These are phyloP conservation scores for Ascodesmis nigricans DNA, from an alignment of 495 filamentous ascomycete species.

Conservation along the genomic window DNA sequence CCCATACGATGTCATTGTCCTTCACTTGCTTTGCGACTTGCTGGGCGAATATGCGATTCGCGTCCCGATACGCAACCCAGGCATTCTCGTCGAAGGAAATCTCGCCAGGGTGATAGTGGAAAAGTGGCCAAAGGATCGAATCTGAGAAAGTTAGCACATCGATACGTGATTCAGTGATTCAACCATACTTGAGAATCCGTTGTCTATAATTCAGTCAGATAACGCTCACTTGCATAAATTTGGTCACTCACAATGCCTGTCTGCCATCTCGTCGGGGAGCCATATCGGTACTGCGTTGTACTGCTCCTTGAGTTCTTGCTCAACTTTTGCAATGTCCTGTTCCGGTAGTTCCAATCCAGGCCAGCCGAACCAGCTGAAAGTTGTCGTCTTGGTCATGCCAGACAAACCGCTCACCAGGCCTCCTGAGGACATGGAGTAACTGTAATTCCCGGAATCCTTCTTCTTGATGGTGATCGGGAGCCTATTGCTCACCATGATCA, in stretches of 20 bases:
- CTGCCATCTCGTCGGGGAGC: slow-evolving; percentile 54
- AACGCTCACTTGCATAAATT: too few relatives aligned
- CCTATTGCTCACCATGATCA: slow-evolving; percentile 81
- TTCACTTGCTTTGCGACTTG: slow-evolving; percentile 46
- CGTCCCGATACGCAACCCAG: slow-evolving; percentile 70
- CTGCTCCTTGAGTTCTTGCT: slow-evolving; percentile 46
- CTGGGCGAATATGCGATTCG: slow-evolving; percentile 71
- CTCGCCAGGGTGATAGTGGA: slow-evolving; percentile 90
- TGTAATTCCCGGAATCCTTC: slow-evolving; percentile 58
- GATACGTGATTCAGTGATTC: slow-evolving; percentile 3
- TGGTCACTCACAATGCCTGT: slow-evolving; percentile 35
- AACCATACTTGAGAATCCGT: slow-evolving; percentile 65
- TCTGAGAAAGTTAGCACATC: slow-evolving; percentile 36
- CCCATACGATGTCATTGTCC: slow-evolving; percentile 72
- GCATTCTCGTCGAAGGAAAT: slow-evolving; percentile 71
- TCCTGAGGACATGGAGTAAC: slow-evolving; percentile 85
- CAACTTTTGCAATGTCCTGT: slow-evolving; percentile 39
- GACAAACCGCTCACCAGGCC: slow-evolving; percentile 79
- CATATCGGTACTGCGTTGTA: slow-evolving; percentile 57
- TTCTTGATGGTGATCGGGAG: slow-evolving; percentile 90
- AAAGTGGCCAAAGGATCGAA: slow-evolving; percentile 83
- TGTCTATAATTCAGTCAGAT: too few relatives aligned
- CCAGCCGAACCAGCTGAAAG: slow-evolving; percentile 97
- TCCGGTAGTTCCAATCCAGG: slow-evolving; percentile 71
- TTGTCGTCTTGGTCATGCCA: slow-evolving; percentile 73